These are phyloP conservation scores for Biscogniauxia marginata DNA, from an alignment of 2,329 filamentous ascomycete genomes.

Conservation along the genomic window DNA sequence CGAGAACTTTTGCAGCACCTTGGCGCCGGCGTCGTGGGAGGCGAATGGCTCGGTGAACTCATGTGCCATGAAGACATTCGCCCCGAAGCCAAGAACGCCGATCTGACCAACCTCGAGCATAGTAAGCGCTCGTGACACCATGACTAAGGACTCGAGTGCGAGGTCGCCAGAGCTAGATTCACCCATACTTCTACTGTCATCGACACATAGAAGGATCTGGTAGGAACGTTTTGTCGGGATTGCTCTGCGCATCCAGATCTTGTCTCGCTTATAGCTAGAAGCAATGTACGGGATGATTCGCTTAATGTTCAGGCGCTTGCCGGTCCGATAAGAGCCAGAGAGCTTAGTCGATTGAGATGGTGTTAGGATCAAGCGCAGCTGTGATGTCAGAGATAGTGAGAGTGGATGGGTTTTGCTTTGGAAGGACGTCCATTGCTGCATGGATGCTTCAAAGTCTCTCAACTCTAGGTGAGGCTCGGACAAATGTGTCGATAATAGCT, in stretches of 20 bases:
- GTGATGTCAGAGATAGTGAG: slow-evolving; percentile 86
- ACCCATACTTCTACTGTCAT: slow-evolving; percentile 93
- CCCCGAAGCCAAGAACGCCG: slow-evolving; percentile 87
- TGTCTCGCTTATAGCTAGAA: slow-evolving; percentile 97
- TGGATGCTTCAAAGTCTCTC: slow-evolving; percentile 54
- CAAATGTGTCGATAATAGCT: slow-evolving; percentile 74
- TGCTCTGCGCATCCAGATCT: slow-evolving; percentile 97
- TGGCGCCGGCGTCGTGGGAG: slow-evolving; percentile 73
- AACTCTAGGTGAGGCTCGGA: slow-evolving; percentile 43
- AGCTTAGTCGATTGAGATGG: slow-evolving; percentile 95
- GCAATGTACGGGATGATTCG: slow-evolving; percentile 99
- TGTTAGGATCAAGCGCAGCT: slow-evolving; percentile 90
- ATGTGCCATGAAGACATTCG: slow-evolving; percentile 80
- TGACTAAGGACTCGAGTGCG: slow-evolving; percentile 90
- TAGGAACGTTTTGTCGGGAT: slow-evolving; percentile 92
- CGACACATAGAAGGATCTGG: slow-evolving; percentile 95
- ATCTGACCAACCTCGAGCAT: slow-evolving; percentile 96
- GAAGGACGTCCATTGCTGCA: slow-evolving; percentile 80
- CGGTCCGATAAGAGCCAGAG: slow-evolving; percentile 92
- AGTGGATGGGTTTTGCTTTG: slow-evolving; percentile 82
- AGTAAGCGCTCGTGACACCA: slow-evolving; percentile 80
- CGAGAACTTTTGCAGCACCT: slow-evolving; percentile 78
- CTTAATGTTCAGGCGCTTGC: slow-evolving; percentile 98
- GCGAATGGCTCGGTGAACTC: slow-evolving; percentile 80
- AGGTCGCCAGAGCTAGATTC: slow-evolving; percentile 73